Conservation (phyloP, 192 early-diverging fungal species). For the Gamsiella multidivaricata region DNA sequence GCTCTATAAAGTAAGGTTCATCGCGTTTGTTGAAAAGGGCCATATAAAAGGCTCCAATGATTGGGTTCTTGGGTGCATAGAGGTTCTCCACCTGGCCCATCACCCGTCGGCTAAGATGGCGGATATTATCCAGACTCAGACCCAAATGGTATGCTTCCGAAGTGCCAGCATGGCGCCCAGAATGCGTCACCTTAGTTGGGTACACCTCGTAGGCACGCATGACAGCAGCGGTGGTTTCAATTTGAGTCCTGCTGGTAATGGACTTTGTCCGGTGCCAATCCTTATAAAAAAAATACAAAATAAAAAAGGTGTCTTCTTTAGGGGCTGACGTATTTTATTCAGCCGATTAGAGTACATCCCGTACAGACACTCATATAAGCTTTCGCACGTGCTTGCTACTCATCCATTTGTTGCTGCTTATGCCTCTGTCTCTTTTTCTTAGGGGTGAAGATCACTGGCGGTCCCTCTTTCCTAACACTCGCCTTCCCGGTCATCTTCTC, state of each 20-base stretch:
- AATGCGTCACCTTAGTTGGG: slow-evolving; percentile 12
- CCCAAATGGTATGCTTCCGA: slow-evolving; percentile 13
- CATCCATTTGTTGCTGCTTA: background rate
- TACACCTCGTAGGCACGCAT: slow-evolving; percentile 35
- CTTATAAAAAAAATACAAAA: too few relatives aligned
- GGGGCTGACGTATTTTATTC: too few relatives aligned
- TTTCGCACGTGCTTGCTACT: too few relatives aligned
- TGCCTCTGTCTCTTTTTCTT: slow-evolving; percentile 9
- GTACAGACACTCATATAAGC: too few relatives aligned
- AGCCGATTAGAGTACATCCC: too few relatives aligned
- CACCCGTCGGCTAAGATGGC: slow-evolving; percentile 19
- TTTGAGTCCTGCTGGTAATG: background rate
- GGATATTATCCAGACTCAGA: slow-evolving; percentile 15
- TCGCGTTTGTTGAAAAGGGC: slow-evolving; percentile 18
- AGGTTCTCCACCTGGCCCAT: slow-evolving; percentile 24
- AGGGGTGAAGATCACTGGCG: background rate
- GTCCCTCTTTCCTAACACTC: background rate
- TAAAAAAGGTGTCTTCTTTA: too few relatives aligned
- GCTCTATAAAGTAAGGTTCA: slow-evolving; percentile 17
- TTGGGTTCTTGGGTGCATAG: slow-evolving; percentile 9
- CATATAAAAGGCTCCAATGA: slow-evolving; percentile 21
- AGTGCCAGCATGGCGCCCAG: slow-evolving; percentile 22
- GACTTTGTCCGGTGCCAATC: background rate
- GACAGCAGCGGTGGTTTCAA: slow-evolving; percentile 13
- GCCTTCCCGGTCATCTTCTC: background rate